Base-by-base conservation (phyloP, 108 stramenopile genomes). In the Pseudonitzschia multistriata region DNA sequence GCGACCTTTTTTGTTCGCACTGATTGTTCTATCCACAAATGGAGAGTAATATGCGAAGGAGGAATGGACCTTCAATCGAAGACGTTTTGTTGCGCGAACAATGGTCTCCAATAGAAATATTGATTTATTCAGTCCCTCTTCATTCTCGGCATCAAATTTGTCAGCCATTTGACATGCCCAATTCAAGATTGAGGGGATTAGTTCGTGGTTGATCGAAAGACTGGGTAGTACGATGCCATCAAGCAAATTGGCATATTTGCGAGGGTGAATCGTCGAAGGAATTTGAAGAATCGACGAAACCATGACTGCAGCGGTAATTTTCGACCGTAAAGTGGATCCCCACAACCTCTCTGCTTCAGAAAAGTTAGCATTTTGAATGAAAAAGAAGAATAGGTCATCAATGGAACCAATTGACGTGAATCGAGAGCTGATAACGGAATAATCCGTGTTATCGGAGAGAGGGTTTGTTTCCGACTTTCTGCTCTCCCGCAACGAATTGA, bases 151-250 rank as follows among this genome's bases (percentile, higher is more conserved):
- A 52, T 93, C 92, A 56, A 85, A 84, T 36, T 67, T 56, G 72
- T 94, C 87, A 3, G 93, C 90, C n/a, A 74, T 80, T 17, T 56
- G 61, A 71, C 88, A 90, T 14, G 80, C 36, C 90, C 90, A 94
- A 10, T 66, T 49, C 6, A 80, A 77, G 67, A 94, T 78, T 27
- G 66, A 60, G 21, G 80, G 81, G 28, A 94, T 62, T 31, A 84
- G 47, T 49, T 83, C 81, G 54, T 88, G 78, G n/a, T 86, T 80
- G 29, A 87, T 86, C 8, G 77, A 68, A 49, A 94, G 74, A 67
- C 77, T 68, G 0, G 92, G 88, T 19, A 91, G 48, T 30, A 94
- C 73, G 19, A 79, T 29, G 34, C 85, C 69, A 25, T 70, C 66
- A 22, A 94, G 67, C 68, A 91, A 87, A 0, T 61, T 64, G 28